A percentile compares a stretch with the other conserved stretches of the same genome.
phyloP scores from a whole-genome alignment of 2,329 filamentous ascomycete genomes.

The Sporothrix curviconia region DNA sequence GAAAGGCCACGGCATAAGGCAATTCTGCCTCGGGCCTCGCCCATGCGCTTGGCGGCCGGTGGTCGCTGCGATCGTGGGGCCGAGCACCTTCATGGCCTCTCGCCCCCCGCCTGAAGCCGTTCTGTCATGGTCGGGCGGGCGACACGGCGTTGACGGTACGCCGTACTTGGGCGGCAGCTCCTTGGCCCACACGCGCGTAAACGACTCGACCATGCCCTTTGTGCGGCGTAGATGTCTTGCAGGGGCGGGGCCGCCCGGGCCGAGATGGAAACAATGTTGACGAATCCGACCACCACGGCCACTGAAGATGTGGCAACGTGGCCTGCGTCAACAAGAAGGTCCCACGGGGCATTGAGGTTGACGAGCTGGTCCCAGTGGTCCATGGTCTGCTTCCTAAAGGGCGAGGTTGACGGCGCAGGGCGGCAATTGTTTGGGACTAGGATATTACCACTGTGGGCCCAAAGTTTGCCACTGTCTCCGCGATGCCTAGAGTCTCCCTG shows the following conservation, averaged over 20 bases:
- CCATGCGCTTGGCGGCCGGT: conserved; percentile 37
- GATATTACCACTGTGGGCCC: conserved; percentile 14
- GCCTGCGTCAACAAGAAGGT: conserved; percentile 48
- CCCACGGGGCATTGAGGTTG: conserved; percentile 50
- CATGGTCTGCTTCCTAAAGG: conserved; percentile 35
- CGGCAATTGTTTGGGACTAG: conserved; percentile 24
- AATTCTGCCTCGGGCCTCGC: conserved; percentile 38
- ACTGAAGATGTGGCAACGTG: conserved; percentile 42
- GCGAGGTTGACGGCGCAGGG: conserved; percentile 26
- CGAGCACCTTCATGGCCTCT: conserved; percentile 35
- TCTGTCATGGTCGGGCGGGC: conserved; percentile 49
- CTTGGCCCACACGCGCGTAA: conserved; percentile 52
- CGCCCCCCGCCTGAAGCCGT: conserved; percentile 24
- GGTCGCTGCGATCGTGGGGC: conserved; percentile 37
- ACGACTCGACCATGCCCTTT: conserved; percentile 48
- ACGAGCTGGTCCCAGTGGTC: conserved; percentile 49
- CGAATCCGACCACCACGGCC: conserved; percentile 37
- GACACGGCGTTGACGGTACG: conserved; percentile 55
- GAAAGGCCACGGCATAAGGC: conserved; percentile 39
- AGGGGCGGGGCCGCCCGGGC: conserved; percentile 27
- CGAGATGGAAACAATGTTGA: conserved; percentile 54
- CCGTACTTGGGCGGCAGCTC: conserved; percentile 48
- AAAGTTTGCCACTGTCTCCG: conserved; percentile 26
- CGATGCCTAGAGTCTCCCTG: conserved; percentile 28
- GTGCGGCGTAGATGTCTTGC: conserved; percentile 18